Evolutionary conservation across 2,329 filamentous ascomycete genomes (phyloP).

Genomic region (Elsinoe australis): DNA sequence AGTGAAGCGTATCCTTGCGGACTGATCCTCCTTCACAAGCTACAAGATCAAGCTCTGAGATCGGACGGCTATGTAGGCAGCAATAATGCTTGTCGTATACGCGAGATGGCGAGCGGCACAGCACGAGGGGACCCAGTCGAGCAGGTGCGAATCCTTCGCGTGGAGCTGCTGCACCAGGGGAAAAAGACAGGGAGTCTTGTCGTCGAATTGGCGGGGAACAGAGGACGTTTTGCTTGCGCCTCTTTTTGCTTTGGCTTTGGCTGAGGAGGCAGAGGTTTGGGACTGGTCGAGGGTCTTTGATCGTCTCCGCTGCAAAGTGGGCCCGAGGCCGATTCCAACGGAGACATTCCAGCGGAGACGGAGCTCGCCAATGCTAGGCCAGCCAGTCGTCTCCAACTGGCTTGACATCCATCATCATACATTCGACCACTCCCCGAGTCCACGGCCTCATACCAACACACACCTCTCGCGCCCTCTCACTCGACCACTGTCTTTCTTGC

Average conservation of each 20-base stretch:
- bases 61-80: slow-evolving; percentile 9
- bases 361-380: slow-evolving; percentile 5
- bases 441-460: no score
- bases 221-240: neutral
- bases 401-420: no score
- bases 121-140: neutral
- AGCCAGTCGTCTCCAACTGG: no score
- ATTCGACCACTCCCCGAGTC: no score
- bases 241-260: no score
- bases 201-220: neutral
- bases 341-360: neutral
- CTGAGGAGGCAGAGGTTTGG: no score
- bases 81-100: slow-evolving; percentile 12
- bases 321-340: slow-evolving; percentile 5
- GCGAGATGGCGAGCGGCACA: slow-evolving; percentile 1
- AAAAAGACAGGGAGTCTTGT: neutral
- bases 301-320: neutral
- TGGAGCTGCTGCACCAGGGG: slow-evolving; percentile 3
- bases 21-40: neutral
- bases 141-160: slow-evolving; percentile 3
- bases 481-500: no score
- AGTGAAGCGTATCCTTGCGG: neutral
- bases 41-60: slow-evolving; percentile 8
- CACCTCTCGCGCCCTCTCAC: no score
- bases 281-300: no score